A percentile compares a stretch with the other conserved stretches of the same genome.
phyloP scores from a whole-genome alignment of 2,329 filamentous ascomycete genomes.

The Trichoderma endophyticum region DNA sequence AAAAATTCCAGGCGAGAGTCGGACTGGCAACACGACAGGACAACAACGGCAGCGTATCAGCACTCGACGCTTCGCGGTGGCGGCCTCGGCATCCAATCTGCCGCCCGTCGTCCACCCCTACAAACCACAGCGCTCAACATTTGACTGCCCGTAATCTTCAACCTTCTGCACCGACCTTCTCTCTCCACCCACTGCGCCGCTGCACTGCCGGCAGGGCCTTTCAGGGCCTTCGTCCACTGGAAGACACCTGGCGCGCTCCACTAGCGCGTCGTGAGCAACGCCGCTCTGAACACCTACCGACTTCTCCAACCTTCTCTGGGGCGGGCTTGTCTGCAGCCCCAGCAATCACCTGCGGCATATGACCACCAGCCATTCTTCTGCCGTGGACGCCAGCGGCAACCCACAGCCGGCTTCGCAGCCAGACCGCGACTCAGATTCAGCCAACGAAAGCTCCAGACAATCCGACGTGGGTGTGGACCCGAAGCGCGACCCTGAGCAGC shows the following conservation, averaged over 20 bases:
- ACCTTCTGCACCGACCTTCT: background rate
- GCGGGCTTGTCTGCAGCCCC: slow-evolving; percentile 12
- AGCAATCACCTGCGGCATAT: slow-evolving; percentile 14
- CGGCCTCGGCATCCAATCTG: slow-evolving; percentile 10
- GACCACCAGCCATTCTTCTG: slow-evolving; percentile 21
- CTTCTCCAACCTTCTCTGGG: slow-evolving; percentile 2
- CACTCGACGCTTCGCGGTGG: slow-evolving; percentile 7
- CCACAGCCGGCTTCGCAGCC: slow-evolving; percentile 2
- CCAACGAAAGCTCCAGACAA: slow-evolving; percentile 16
- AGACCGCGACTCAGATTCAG: slow-evolving; percentile 11
- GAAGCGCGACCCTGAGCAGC: slow-evolving; percentile 10
- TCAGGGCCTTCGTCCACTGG: slow-evolving; percentile 10
- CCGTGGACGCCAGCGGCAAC: slow-evolving; percentile 18
- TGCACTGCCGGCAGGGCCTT: slow-evolving; percentile 5
- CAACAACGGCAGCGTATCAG: background rate
- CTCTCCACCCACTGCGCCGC: slow-evolving; percentile 7
- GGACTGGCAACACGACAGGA: background rate
- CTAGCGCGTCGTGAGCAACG: slow-evolving; percentile 13
- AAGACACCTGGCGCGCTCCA: slow-evolving; percentile 11
- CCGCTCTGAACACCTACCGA: background rate
- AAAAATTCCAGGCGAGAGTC: background rate
- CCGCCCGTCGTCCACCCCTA: background rate
- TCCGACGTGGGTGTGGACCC: slow-evolving; percentile 14
- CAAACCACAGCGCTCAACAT: background rate
- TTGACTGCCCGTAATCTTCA: background rate